Base-by-base conservation (phyloP, 2,329 filamentous ascomycete genomes). In the Scedosporium boydii region DNA sequence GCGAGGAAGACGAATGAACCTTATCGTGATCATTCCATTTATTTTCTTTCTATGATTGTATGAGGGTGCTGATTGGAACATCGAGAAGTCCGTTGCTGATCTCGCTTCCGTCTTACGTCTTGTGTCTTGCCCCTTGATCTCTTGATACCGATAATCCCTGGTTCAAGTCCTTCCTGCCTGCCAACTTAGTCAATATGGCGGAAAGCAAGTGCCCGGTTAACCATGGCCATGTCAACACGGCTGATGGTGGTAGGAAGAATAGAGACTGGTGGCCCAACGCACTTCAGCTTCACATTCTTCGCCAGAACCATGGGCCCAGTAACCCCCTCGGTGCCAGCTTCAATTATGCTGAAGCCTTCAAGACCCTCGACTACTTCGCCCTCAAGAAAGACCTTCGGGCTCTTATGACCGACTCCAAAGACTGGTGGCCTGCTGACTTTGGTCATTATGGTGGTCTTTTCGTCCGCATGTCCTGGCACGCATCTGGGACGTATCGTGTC, bases 351-450 rank as follows among this genome's bases (percentile, higher is more conserved):
- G 78, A 81, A 29, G 88, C 87, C 29, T 91, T 92, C 80, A 87
- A 89, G 77, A 84, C 76, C 69, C 78, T 92, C 63, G 85, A 90
- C 76, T 90, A 89, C 70, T 76, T 82, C 64, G 87, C 76, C 27
- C 74, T 92, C 68, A 92, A 92, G 84, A 87, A 89, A 75, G 89
- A 93, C 71, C 75, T 93, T 5, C 68, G 77, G n/a, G 79, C 77
- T 18, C 71, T 92, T 69, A 88, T 91, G 86, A 92, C 89, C 60
- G 85, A 90, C 72, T 91, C 88, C 2, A 86, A 92, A 75, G 86
- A 89, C 48, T 91, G 84, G 84, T 93, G 89, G 89, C 89, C 89
- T 1, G 89, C 89, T 38, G 89, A 93, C 72, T 90, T 89, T 70
- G 89, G 89, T 62, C 87, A 91, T 80, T 93, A 92, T 68, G 89